phyloP scores from a whole-genome alignment of 495 filamentous ascomycete species.

The Talaromyces liani region DNA sequence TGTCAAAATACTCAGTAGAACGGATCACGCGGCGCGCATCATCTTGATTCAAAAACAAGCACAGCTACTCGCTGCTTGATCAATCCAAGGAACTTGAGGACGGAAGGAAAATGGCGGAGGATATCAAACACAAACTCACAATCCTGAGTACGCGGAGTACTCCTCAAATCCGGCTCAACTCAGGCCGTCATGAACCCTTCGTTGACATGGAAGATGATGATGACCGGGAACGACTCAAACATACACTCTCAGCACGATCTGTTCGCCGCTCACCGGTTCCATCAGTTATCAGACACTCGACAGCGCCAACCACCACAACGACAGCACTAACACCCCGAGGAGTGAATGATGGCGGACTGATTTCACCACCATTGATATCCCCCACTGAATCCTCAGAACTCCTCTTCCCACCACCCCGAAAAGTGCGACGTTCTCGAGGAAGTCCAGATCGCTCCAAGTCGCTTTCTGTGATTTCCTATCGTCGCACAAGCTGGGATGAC shows the following conservation, averaged over 20 bases:
- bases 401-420: slow-evolving; percentile 49
- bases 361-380: slow-evolving; percentile 14
- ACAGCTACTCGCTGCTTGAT: not conserved
- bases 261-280: not conserved
- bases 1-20: not conserved
- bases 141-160: slow-evolving; percentile 11
- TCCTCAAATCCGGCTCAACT: slow-evolving; percentile 56
- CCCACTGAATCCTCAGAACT: slow-evolving; percentile 51
- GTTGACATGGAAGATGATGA: slow-evolving; percentile 16
- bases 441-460: slow-evolving; percentile 36
- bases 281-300: not conserved
- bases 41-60: not conserved
- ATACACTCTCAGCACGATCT: slow-evolving; percentile 28
- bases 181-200: slow-evolving; percentile 46
- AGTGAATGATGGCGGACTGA: not conserved
- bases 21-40: not conserved
- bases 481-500: slow-evolving; percentile 53
- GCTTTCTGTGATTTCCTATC: slow-evolving; percentile 41
- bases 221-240: slow-evolving; percentile 3
- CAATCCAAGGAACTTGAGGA: not conserved
- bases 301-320: not conserved
- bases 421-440: slow-evolving; percentile 25
- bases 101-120: slow-evolving; percentile 6
- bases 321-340: slow-evolving; percentile 17
- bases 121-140: not conserved